Evolutionary conservation across 2,329 filamentous ascomycete species (phyloP).

Genomic region (Neospermospora avenae): DNA sequence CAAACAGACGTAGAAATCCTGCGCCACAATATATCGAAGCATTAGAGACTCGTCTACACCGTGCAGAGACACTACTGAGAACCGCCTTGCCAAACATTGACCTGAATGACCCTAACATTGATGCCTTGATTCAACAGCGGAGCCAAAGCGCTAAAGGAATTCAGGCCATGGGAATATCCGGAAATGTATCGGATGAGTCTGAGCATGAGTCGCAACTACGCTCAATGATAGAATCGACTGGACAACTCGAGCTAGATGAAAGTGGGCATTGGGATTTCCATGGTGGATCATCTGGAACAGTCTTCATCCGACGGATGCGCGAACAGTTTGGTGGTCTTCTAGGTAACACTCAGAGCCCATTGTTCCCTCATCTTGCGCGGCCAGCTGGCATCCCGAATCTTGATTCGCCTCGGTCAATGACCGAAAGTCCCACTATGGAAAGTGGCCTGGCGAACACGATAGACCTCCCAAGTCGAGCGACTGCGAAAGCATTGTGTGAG

Average conservation of each 20-base stretch:
- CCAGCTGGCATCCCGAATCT: conserved; percentile 37
- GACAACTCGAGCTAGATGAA: conserved; percentile 87
- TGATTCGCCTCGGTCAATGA: conserved; percentile 32
- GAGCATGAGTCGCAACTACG: conserved; percentile 72
- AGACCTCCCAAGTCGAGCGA: conserved; percentile 66
- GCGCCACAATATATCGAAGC: conserved; percentile 72
- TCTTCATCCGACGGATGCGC: conserved; percentile 83
- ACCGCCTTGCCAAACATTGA: conserved; percentile 63
- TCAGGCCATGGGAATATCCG: conserved; percentile 7
- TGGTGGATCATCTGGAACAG: conserved; percentile 85
- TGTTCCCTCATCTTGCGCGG: conserved; percentile 51
- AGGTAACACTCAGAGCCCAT: conserved; percentile 54
- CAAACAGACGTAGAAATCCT: conserved; percentile 69
- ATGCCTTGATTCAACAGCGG: conserved; percentile 66
- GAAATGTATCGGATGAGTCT: conserved; percentile 12
- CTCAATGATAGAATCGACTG: conserved; percentile 93
- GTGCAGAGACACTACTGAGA: conserved; percentile 63
- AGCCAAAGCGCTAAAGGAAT: conserved; percentile 40
- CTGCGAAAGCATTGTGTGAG: conserved; percentile 51
- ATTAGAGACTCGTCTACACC: conserved; percentile 64
- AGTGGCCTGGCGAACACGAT: conserved; percentile 38
- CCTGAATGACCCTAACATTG: conserved; percentile 78
- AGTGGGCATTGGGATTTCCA: conserved; percentile 93
- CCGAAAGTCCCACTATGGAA: conserved; percentile 33
- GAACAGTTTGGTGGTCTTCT: conserved; percentile 81